Percentiles rank a stretch among this genome's conserved stretches.
Evolutionary conservation across 1,284 basidiomycete species (phyloP).

Genomic region (Cutaneotrichosporon mucoides): DNA sequence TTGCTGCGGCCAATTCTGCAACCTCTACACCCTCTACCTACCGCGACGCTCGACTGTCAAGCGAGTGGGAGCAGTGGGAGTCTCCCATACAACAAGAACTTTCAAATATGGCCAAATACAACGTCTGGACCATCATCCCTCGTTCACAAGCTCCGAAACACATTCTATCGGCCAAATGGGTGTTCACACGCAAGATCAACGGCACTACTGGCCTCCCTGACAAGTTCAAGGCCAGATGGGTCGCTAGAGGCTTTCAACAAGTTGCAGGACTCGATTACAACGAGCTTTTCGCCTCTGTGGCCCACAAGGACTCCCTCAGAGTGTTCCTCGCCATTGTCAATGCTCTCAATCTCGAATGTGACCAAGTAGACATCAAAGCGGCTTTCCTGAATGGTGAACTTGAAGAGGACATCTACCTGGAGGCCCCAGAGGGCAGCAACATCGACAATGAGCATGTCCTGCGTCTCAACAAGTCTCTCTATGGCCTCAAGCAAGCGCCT

Average conservation of each 20-base stretch:
- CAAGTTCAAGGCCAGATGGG: conserved; percentile 18
- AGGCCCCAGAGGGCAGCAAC: conserved; percentile 22
- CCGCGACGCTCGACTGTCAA: neutral
- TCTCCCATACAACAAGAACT: conserved; percentile 18
- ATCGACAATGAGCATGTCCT: conserved; percentile 13
- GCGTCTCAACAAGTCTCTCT: conserved; percentile 23
- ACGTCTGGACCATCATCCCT: conserved; percentile 14
- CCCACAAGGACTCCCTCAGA: conserved; percentile 26
- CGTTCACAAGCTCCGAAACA: neutral
- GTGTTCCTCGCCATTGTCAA: conserved; percentile 24
- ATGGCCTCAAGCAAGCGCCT: conserved; percentile 29
- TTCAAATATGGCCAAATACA: conserved; percentile 22
- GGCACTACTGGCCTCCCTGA: conserved; percentile 9
- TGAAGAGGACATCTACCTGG: conserved; percentile 16
- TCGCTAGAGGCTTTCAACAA: conserved; percentile 17
- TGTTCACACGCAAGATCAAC: conserved; percentile 18
- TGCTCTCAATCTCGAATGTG: conserved; percentile 23
- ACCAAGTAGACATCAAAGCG: conserved; percentile 30
- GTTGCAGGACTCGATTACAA: conserved; percentile 20
- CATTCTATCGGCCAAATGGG: conserved; percentile 6
- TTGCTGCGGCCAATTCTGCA: too few species aligned
- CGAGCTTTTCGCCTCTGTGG: conserved; percentile 21
- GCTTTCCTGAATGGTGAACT: conserved; percentile 13
- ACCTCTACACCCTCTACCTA: neutral
- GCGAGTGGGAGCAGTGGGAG: conserved; percentile 14